A percentile compares a stretch with the other conserved stretches of the same genome.
These are phyloP conservation scores for Brassica nigra DNA, from an alignment of 345 rosid genomes.

Conservation along the genomic window DNA sequence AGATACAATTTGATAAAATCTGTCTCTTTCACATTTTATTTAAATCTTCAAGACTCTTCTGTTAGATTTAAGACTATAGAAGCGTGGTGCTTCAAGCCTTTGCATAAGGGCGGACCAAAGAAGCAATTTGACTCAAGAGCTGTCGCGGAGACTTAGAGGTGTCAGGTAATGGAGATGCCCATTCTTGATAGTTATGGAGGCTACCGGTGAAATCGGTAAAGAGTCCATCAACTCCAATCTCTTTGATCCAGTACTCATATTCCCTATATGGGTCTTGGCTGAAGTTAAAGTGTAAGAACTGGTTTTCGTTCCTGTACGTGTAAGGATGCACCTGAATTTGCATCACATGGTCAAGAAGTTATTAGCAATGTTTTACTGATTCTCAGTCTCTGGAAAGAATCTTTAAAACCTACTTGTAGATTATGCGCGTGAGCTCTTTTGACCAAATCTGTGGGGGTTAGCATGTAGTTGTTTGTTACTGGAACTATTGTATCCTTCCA, in stretches of 20 bases:
- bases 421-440: constrained; percentile 75
- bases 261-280: constrained; percentile 78
- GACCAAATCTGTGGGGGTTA: constrained; percentile 77
- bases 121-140: constrained; percentile 51
- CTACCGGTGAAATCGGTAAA: constrained; percentile 94
- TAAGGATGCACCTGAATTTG: constrained; percentile 83
- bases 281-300: constrained; percentile 63
- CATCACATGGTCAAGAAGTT: constrained; percentile 21
- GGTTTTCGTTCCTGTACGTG: constrained; percentile 74
- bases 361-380: background rate
- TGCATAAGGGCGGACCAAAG: constrained; percentile 47
- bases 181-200: constrained; percentile 67
- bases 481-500: constrained; percentile 96
- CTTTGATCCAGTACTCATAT: constrained; percentile 79
- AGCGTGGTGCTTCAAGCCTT: constrained; percentile 33
- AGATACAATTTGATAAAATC: background rate
- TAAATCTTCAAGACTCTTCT: constrained; percentile 4
- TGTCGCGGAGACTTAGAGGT: constrained; percentile 22
- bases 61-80: background rate
- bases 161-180: constrained; percentile 46
- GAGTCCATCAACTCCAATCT: constrained; percentile 80
- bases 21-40: background rate
- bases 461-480: constrained; percentile 59
- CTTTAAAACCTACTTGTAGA: constrained; percentile 56
- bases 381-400: background rate